These are phyloP conservation scores for Stenogyne calaminthoides DNA, from an alignment of 305 asterid genomes.

Conservation along the genomic window DNA sequence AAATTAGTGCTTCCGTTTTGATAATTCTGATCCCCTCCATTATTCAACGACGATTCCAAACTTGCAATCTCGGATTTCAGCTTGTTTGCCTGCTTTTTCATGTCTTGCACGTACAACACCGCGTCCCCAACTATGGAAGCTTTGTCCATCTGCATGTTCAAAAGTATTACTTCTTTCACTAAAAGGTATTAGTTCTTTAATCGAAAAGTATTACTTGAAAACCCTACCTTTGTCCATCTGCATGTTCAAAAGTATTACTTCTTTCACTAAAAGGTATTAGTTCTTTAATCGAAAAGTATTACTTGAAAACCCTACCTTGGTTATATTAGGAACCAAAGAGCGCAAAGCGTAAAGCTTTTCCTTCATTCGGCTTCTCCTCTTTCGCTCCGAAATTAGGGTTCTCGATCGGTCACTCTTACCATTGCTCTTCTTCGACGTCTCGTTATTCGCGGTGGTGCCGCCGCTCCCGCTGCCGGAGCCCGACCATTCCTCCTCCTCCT, in stretches of 20 bases:
- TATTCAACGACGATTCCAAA: constrained; percentile 45
- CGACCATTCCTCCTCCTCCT: constrained; percentile 46
- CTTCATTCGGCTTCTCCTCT: constrained; percentile 84
- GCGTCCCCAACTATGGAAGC: constrained; percentile 94
- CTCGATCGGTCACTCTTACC: constrained; percentile 59
- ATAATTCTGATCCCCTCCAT: constrained; percentile 17
- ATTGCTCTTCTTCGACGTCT: constrained; percentile 17
- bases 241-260: neutral
- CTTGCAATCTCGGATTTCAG: constrained; percentile 60
- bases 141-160: constrained; percentile 68
- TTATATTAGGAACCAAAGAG: constrained; percentile 84
- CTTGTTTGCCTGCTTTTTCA: constrained; percentile 65
- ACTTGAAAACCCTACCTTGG: constrained; percentile 50
- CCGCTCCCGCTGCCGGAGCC: constrained; percentile 37
- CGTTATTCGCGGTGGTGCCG: constrained; percentile 1
- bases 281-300: too few species aligned
- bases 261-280: too few species aligned
- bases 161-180: too few species aligned
- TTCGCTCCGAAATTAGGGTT: constrained; percentile 71
- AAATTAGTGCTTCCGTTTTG: constrained; percentile 11
- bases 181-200: too few species aligned
- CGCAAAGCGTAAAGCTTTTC: constrained; percentile 83
- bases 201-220: neutral
- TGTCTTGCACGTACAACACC: constrained; percentile 60
- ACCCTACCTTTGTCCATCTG: constrained; percentile 90